A percentile compares a stretch with the other conserved stretches of the same genome.
Conservation (phyloP, 176 grass and related monocot genomes). For the Rhynchospora breviuscula region DNA sequence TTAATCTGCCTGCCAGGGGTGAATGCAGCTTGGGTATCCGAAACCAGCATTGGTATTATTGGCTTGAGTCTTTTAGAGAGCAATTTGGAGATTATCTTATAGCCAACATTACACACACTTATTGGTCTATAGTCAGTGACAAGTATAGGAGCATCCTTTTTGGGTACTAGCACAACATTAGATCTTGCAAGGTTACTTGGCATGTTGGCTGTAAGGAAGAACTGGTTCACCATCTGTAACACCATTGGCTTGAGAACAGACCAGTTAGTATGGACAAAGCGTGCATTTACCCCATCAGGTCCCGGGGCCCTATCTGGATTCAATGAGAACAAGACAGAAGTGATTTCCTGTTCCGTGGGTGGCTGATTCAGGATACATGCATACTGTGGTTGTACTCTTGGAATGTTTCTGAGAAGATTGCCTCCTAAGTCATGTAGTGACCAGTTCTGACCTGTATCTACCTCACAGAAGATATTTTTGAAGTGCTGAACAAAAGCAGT, state of each 20-base stretch:
- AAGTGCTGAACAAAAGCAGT: not conserved
- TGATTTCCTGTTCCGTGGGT: too few species aligned
- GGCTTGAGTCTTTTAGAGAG: not conserved
- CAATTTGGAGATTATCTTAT: not conserved
- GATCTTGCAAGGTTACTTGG: not conserved
- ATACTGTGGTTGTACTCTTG: not conserved
- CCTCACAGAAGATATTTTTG: not conserved
- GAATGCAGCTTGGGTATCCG: not conserved
- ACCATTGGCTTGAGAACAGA: not conserved
- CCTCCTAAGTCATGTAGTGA: too few species aligned
- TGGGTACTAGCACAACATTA: not conserved
- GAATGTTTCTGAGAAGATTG: too few species aligned
- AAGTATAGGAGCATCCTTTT: not conserved
- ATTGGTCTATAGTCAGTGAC: not conserved
- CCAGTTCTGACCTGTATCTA: too few species aligned
- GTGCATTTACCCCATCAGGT: too few species aligned
- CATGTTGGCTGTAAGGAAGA: not conserved
- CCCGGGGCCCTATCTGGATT: too few species aligned
- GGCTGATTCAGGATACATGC: too few species aligned
- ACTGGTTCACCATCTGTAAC: not conserved
- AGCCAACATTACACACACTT: not conserved
- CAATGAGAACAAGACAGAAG: too few species aligned
- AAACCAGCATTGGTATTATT: not conserved
- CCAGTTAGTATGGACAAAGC: too few species aligned
- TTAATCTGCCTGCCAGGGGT: not conserved